Evolutionary conservation across 2,329 filamentous ascomycete genomes (phyloP), one percentile per base, ranked within the genome.

Genomic region (Penicillium aurantiogriseum): DNA sequence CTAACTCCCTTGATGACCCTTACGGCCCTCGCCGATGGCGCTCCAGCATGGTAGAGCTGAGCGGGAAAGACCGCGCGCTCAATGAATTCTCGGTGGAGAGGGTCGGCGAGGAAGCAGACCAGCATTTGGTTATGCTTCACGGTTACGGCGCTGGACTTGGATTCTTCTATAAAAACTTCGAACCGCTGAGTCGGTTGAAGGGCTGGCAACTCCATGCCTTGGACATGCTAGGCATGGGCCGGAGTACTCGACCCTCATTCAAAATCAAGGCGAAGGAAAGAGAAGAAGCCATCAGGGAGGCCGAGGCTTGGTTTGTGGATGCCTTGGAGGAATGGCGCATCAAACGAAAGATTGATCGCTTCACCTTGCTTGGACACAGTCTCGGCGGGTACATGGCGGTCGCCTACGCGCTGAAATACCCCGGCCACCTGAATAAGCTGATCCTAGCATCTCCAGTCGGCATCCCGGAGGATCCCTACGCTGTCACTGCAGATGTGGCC

Each of bases 81-180:
- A 97, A 99, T 71, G 94, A 99, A 71, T 94, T 97, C 73, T 92
- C 90, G 1, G 85, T 99, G 2, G 91, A 96, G 77, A 83, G 92
- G 49, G 78, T 91, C 1, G 91, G 87, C 36, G 92, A 97, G 71
- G 76, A 87, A 5, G 84, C 86, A 0, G 88, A 95, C 46, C 88
- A 97, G 69, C 94, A 91, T 43, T 81, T 99, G 17, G 93, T 99
- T 44, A 96, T 99, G 85, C 80, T 99, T 5, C 94, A 99, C 72
- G 94, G 94, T 60, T 99, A 99, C 74, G 94, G 94, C 46, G 94
- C 94, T 2, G 94, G 94, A 0, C 82, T 99, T 0, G 94, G 93
- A 23, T 97, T 99, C 77, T 99, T 96, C 81, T 99, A 97, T 81
- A 93, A 94, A 77, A 99, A 99, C 73, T 96, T 96, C 59, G 94